These are phyloP conservation scores for Zarea fungicola DNA, from an alignment of 2,329 filamentous ascomycete species.

Conservation along the genomic window DNA sequence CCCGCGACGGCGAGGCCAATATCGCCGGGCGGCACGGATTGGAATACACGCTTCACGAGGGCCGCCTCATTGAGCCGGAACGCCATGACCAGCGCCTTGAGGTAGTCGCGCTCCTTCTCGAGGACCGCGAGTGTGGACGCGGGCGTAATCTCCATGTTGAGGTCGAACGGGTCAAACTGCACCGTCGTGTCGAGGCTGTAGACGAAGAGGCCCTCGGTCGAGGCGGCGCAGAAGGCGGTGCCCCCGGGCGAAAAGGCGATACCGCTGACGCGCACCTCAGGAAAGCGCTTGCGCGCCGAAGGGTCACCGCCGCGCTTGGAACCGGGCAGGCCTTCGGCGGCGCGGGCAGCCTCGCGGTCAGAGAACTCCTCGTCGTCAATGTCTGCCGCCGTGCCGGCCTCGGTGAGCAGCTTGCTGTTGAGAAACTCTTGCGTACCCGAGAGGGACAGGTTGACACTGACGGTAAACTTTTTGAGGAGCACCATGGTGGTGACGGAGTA, in stretches of 20 bases:
- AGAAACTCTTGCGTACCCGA: constrained; percentile 96
- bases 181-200: constrained; percentile 83
- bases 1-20: constrained; percentile 73
- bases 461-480: constrained; percentile 89
- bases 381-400: constrained; percentile 79
- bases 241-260: constrained; percentile 87
- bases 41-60: constrained; percentile 80
- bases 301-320: constrained; percentile 80
- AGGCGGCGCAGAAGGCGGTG: constrained; percentile 86
- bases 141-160: constrained; percentile 90
- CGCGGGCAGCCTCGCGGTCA: constrained; percentile 74
- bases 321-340: constrained; percentile 75
- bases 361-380: constrained; percentile 86
- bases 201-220: constrained; percentile 87
- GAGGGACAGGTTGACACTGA: constrained; percentile 90
- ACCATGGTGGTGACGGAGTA: constrained; percentile 94
- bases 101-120: constrained; percentile 67
- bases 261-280: constrained; percentile 78
- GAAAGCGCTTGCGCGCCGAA: constrained; percentile 66
- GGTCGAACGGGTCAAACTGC: constrained; percentile 92
- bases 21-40: constrained; percentile 69
- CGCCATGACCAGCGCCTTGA: constrained; percentile 93
- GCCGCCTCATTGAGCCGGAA: constrained; percentile 88
- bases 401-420: constrained; percentile 86
- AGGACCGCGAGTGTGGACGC: constrained; percentile 70